Evolutionary conservation across 805 yeast genomes (phyloP).

Genomic region (Cyberlindnera subsufficiens): DNA sequence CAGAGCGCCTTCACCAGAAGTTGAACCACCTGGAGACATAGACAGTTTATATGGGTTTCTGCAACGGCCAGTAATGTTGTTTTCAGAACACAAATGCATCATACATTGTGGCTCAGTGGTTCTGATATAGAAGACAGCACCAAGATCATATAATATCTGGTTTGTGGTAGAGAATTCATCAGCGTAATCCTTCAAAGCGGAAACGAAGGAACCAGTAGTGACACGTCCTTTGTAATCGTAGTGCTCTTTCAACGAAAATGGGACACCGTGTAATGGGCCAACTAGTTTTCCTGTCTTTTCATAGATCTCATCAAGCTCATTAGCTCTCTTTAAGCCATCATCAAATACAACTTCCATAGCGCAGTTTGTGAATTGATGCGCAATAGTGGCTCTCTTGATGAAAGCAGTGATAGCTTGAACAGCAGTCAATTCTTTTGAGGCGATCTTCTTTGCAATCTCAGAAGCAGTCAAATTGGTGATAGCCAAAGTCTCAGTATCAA

Average conservation of each 20-base stretch:
- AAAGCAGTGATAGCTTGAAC: conserved; percentile 17
- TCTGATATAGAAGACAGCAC: conserved; percentile 56
- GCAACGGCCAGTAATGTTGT: conserved; percentile 54
- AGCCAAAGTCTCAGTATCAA: conserved; percentile 13
- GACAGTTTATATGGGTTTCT: conserved; percentile 52
- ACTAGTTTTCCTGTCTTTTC: conserved; percentile 42
- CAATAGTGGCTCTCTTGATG: conserved; percentile 46
- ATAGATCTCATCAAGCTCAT: conserved; percentile 49
- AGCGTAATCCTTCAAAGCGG: conserved; percentile 41
- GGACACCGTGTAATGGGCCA: conserved; percentile 69
- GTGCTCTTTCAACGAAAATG: conserved; percentile 65
- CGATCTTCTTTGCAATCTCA: conserved; percentile 15
- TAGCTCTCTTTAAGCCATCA: conserved; percentile 54
- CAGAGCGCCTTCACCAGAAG: conserved; percentile 68
- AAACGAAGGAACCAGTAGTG: conserved; percentile 58
- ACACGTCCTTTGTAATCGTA: conserved; percentile 46
- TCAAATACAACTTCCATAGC: conserved; percentile 57
- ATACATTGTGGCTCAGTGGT: conserved; percentile 65
- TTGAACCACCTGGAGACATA: conserved; percentile 65
- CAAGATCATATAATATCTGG: conserved; percentile 29
- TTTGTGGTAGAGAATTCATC: conserved; percentile 40
- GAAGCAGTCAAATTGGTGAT: conserved; percentile 20
- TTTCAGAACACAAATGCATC: conserved; percentile 63
- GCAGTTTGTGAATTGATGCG: conserved; percentile 58
- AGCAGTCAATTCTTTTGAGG: conserved; percentile 15